Conservation (phyloP, 495 filamentous ascomycete species). For the Penicillium arizonense region DNA sequence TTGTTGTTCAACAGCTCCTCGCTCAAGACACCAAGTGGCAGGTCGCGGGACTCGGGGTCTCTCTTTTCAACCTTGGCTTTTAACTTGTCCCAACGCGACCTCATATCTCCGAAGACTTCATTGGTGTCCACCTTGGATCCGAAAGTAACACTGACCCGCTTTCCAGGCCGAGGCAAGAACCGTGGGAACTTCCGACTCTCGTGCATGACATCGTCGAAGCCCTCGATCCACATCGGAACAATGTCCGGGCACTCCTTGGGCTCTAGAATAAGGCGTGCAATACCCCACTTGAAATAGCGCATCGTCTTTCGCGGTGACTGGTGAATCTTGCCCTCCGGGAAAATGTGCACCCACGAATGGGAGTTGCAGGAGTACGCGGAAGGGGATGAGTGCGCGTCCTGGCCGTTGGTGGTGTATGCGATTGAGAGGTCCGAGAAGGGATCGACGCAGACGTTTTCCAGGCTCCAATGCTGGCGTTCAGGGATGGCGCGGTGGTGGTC, state of each 20-base stretch:
- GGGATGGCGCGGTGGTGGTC: conserved; percentile 35
- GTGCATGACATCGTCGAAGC: conserved; percentile 80
- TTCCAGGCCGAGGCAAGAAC: conserved; percentile 73
- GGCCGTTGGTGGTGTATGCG: conserved; percentile 49
- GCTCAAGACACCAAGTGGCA: conserved; percentile 59
- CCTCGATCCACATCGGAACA: conserved; percentile 92
- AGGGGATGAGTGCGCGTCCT: conserved; percentile 56
- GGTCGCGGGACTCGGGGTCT: conserved; percentile 28
- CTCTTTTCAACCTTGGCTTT: conserved; percentile 44
- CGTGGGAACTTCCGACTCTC: conserved; percentile 77
- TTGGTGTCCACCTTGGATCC: conserved; percentile 50
- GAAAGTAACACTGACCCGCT: conserved; percentile 72
- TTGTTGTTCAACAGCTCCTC: conserved; percentile 67
- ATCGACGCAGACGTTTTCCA: conserved; percentile 45
- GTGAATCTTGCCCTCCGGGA: conserved; percentile 92
- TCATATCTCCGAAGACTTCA: conserved; percentile 60
- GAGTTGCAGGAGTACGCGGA: conserved; percentile 60
- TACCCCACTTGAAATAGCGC: conserved; percentile 97
- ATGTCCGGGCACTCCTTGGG: conserved; percentile 77
- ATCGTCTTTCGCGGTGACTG: conserved; percentile 76
- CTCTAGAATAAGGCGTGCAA: conserved; percentile 86
- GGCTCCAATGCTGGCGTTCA: conserved; percentile 37
- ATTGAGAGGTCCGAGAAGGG: conserved; percentile 48
- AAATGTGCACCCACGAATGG: conserved; percentile 87
- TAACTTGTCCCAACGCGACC: conserved; percentile 65